Evolutionary conservation across 257 asterid genomes (phyloP).

Genomic region (Thymus quinquecostatus): DNA sequence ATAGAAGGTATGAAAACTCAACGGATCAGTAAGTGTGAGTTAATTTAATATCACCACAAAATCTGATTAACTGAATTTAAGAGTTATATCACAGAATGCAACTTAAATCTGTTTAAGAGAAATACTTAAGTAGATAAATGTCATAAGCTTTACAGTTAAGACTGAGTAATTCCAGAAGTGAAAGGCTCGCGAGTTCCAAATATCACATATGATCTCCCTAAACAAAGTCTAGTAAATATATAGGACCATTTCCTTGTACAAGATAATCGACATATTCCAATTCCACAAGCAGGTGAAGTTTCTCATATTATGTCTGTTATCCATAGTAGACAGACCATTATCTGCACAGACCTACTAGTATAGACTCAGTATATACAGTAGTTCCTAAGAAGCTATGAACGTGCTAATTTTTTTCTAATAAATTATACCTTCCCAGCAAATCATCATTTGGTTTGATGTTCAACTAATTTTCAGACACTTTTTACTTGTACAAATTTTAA

Average conservation of each 20-base stretch:
- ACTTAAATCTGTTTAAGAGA: background rate
- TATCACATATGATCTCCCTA: background rate
- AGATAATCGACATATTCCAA: constrained; percentile 5
- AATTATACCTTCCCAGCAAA: background rate
- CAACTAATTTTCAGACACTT: background rate
- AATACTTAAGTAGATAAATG: background rate
- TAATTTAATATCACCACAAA: background rate
- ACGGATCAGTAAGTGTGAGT: constrained; percentile 15
- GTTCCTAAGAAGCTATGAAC: background rate
- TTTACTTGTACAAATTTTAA: too few species aligned
- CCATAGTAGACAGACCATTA: background rate
- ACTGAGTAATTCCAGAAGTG: background rate
- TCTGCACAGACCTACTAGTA: background rate
- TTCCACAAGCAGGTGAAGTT: background rate
- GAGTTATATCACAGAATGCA: background rate
- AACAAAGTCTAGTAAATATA: constrained; percentile 2
- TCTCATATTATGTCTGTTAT: background rate
- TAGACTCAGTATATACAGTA: background rate
- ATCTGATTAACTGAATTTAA: background rate
- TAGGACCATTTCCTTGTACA: background rate
- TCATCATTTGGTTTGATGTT: background rate
- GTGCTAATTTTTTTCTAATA: background rate
- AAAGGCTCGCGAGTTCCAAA: constrained; percentile 13
- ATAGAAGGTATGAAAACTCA: constrained; percentile 18
- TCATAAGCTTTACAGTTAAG: background rate